Base-by-base conservation (phyloP, 2,329 filamentous ascomycete genomes). In the Fonsecaea multimorphosa region DNA sequence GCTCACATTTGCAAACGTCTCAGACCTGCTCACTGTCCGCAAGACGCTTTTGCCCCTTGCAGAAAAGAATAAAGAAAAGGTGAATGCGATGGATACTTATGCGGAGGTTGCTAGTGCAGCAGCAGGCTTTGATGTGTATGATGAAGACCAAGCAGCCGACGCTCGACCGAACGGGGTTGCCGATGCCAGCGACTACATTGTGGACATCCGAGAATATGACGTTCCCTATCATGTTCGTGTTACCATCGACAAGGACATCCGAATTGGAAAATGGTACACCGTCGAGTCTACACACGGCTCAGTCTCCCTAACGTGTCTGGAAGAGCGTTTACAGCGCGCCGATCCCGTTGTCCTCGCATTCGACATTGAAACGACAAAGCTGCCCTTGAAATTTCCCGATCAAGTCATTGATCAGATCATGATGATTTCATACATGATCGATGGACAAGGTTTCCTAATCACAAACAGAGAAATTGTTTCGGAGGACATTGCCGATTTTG, bases 401-500 rank as follows among this genome's bases (percentile, higher is more conserved):
- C 89, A 95, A 1, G 86, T 93, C 3, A 89, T 97, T 69, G 95
- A 99, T 79, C 94, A 97, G 77, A 90, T 99, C 75, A 99, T 99
- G 93, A 99, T 99, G 95, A 94, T 99, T 77, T 99, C 96, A 34
- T 99, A 99, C 82, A 99, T 99, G 96, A 98, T 99, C 73, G 95
- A 99, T 73, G 96, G 95, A 0, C 93, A 97, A 79, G 95, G 95
- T 3, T 99, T 98, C 73, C 83, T 99, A 38, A 98, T 99, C 78
- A 99, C 95, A 4, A 99, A 99, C 76, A 88, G 96, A 74, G 93
- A 98, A 76, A 96, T 99, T 67, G 93, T 99, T 9, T 97, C 94
- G 0, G 94, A 99, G 78, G 93, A 99, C 74, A 99, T 99, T 76
- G 85, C 89, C 64, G 95, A 99, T 76, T 99, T 99, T 74, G 96